Percentiles rank a stretch among this genome's conserved stretches.
These are phyloP conservation scores for Trichoderma lentiforme DNA, from an alignment of 2,329 filamentous ascomycete species.

Conservation along the genomic window DNA sequence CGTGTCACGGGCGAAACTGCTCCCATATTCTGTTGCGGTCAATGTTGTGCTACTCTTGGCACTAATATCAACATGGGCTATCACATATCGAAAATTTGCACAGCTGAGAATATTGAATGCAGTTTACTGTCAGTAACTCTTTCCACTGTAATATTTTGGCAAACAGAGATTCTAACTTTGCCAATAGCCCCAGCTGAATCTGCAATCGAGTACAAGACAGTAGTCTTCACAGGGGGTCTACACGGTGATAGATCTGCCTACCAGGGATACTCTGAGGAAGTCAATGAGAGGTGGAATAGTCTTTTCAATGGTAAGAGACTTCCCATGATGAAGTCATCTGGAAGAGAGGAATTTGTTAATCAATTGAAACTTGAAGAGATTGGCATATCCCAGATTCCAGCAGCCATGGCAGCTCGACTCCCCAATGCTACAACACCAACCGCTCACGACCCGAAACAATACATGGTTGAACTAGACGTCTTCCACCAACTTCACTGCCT, in stretches of 20 bases:
- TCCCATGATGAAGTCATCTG: background rate
- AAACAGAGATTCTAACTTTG: background rate
- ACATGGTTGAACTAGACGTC: conserved; percentile 46
- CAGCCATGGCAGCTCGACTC: conserved; percentile 50
- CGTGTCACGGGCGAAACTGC: background rate
- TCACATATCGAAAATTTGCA: background rate
- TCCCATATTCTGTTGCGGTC: background rate
- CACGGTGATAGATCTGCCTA: conserved; percentile 46
- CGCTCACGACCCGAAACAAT: conserved; percentile 51
- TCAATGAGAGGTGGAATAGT: conserved; percentile 54
- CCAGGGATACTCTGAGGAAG: conserved; percentile 51
- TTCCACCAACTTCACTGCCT: conserved; percentile 54
- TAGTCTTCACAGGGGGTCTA: conserved; percentile 46
- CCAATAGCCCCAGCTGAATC: conserved; percentile 43
- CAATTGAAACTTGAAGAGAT: conserved; percentile 31
- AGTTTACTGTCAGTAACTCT: background rate
- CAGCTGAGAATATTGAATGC: background rate
- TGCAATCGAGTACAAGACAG: conserved; percentile 47
- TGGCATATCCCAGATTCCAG: conserved; percentile 56
- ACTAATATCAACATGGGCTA: background rate
- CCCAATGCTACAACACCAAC: conserved; percentile 51
- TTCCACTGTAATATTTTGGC: background rate
- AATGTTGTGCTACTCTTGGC: background rate
- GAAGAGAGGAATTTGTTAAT: background rate
- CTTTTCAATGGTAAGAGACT: conserved; percentile 35